phyloP scores from a whole-genome alignment of 164 flowering plant species.

The Aristolochia fimbriata region DNA sequence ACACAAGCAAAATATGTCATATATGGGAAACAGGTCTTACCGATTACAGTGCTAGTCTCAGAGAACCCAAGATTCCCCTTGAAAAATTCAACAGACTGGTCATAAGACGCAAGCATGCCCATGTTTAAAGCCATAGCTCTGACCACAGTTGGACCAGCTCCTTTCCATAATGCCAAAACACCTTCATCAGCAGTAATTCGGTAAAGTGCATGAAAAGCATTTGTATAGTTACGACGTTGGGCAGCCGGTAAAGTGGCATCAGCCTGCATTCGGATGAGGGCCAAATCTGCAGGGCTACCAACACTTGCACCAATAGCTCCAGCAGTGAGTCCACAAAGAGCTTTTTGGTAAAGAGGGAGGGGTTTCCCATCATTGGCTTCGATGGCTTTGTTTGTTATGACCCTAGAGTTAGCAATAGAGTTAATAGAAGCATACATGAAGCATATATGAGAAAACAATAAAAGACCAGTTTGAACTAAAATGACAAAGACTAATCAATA shows the following conservation, averaged over 20 bases:
- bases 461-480: too few species aligned
- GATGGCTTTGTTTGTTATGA: slow-evolving; percentile 76
- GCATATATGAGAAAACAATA: too few species aligned
- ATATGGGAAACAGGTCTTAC: slow-evolving; percentile 19
- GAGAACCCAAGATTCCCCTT: slow-evolving; percentile 68
- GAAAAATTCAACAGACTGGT: slow-evolving; percentile 78
- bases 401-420: slow-evolving; percentile 26
- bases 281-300: slow-evolving; percentile 95
- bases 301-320: slow-evolving; percentile 93
- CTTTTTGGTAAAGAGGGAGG: slow-evolving; percentile 87
- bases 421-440: background rate
- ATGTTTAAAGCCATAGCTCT: slow-evolving; percentile 96
- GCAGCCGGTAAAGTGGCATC: slow-evolving; percentile 86
- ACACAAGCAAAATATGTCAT: background rate
- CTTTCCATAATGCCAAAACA: slow-evolving; percentile 90
- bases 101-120: slow-evolving; percentile 99
- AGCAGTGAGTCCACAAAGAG: slow-evolving; percentile 89
- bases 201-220: slow-evolving; percentile 84
- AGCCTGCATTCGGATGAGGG: slow-evolving; percentile 97
- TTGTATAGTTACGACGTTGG: slow-evolving; percentile 76
- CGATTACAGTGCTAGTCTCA: slow-evolving; percentile 66
- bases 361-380: slow-evolving; percentile 98
- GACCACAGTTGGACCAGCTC: slow-evolving; percentile 94
- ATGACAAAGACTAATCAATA: too few species aligned
- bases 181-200: slow-evolving; percentile 86